Conservation (phyloP, 495 filamentous ascomycete genomes). For the Daldinia bambusicola region DNA sequence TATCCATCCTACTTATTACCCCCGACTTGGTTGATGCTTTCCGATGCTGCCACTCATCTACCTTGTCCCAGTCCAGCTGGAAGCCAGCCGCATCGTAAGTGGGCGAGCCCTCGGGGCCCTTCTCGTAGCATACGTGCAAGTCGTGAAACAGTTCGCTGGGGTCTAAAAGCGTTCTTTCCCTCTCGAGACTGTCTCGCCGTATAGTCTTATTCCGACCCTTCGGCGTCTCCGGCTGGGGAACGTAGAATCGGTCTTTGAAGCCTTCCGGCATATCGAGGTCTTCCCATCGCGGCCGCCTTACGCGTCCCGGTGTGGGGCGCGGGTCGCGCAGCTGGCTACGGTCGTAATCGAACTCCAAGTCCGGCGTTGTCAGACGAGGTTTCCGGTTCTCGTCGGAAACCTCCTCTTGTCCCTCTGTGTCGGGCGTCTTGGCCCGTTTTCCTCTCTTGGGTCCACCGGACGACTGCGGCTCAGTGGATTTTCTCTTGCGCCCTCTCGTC, state of each 20-base stretch:
- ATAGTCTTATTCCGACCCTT: too few species aligned
- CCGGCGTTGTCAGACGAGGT: slow-evolving; percentile 39
- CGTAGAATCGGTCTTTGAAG: slow-evolving; percentile 27
- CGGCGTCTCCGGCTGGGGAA: slow-evolving; percentile 16
- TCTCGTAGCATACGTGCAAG: slow-evolving; percentile 35
- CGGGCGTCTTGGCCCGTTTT: slow-evolving; percentile 10
- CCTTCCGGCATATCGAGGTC: slow-evolving; percentile 11
- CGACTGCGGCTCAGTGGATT: slow-evolving; percentile 17
- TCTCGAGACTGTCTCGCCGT: too few species aligned
- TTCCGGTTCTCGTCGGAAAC: slow-evolving; percentile 10
- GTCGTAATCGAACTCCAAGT: slow-evolving; percentile 43
- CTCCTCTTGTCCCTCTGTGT: not conserved
- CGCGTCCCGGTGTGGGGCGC: slow-evolving; percentile 37
- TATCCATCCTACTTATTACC: slow-evolving; percentile 32
- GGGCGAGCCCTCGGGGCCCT: slow-evolving; percentile 42
- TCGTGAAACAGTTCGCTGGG: slow-evolving; percentile 28
- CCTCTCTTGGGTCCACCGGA: not conserved
- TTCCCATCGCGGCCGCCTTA: slow-evolving; percentile 23
- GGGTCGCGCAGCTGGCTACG: slow-evolving; percentile 37
- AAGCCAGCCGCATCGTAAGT: slow-evolving; percentile 51
- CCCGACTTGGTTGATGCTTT: slow-evolving; percentile 22
- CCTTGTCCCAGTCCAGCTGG: slow-evolving; percentile 47
- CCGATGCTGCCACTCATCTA: slow-evolving; percentile 39
- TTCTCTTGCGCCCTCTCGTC: slow-evolving; percentile 29
- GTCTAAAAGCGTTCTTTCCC: too few species aligned